Evolutionary conservation across 139 green algal species (phyloP).

Genomic region (Coelastrella sp.): DNA sequence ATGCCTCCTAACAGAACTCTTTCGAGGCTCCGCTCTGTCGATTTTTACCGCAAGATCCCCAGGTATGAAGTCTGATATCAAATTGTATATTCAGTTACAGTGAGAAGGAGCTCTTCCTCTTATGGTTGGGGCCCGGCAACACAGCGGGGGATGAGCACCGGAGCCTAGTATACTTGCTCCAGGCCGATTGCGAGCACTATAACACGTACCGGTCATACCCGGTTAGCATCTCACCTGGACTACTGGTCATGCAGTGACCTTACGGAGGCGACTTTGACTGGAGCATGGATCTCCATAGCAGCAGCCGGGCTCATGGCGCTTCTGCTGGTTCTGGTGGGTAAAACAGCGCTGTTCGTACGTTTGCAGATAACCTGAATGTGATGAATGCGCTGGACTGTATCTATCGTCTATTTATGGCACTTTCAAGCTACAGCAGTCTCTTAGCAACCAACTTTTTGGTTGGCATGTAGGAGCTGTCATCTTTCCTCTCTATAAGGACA

Average conservation of each 20-base stretch:
- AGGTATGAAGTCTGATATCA: background rate
- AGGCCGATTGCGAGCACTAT: too few species aligned
- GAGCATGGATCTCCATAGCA: conserved; percentile 89
- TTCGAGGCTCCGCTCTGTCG: conserved; percentile 28
- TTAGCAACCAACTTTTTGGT: background rate
- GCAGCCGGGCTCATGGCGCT: conserved; percentile 88
- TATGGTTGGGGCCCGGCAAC: too few species aligned
- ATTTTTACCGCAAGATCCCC: conserved; percentile 52
- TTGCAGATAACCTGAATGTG: too few species aligned
- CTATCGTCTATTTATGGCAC: too few species aligned
- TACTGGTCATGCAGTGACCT: conserved; percentile 82
- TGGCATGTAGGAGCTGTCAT: conserved; percentile 85
- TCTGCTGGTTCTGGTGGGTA: conserved; percentile 85
- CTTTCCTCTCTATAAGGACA: conserved; percentile 81
- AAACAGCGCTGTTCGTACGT: too few species aligned
- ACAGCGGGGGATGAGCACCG: background rate
- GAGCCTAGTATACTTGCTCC: background rate
- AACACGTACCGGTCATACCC: too few species aligned
- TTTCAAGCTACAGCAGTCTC: background rate
- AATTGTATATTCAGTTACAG: background rate
- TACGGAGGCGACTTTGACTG: conserved; percentile 93
- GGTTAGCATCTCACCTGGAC: too few species aligned
- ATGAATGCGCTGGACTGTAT: too few species aligned
- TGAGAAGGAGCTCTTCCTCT: too few species aligned
- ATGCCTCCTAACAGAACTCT: conserved; percentile 20